Evolutionary conservation across 2,329 filamentous ascomycete species (phyloP), one percentile per base, ranked within the genome.

Genomic region (Pseudophaeomoniella oleicola): DNA sequence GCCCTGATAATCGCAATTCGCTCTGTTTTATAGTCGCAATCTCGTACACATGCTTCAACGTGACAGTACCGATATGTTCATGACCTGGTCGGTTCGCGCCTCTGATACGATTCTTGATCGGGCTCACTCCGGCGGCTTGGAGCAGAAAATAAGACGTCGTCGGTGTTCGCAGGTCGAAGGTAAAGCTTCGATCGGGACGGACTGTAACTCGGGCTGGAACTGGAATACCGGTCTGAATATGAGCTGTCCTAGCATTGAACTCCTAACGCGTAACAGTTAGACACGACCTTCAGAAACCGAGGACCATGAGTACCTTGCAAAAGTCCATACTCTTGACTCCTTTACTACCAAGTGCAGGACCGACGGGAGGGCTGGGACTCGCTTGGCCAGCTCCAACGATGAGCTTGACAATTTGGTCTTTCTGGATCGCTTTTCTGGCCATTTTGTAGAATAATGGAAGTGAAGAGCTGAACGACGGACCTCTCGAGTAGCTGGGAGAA

Each of bases 281-380:
- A n/a, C n/a, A n/a, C n/a, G 22, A 37, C 38, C 42, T 42, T 43
- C 27, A 40, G 27, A 30, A 30, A 18, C 9, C 17, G 32, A 30
- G 17, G 12, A 16, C 19, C 32, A 34, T 29, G 38, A 54, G 39
- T 57, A 93, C 88, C 72, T 96, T 96, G 76, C 90, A 96, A 59
- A 96, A 98, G 63, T 98, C 90, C 80, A 98, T 98, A 40, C 83
- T 92, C 69, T 98, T 98, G 44, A 98, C 82, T 69, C 90, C 90
- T 68, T 94, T 96, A 59, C 80, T 88, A 64, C 90, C 90, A 46
- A 98, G 72, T 37, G 90, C 90, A 40, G 90, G 90, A 68, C 90
- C 90, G 52, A 98, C 87, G 3, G 90, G 90, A 19, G 90, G 90
- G 62, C 86, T 92, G 18, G 90, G 90, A 52, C 79, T 88, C 41